phyloP scores from a whole-genome alignment of 2,329 filamentous ascomycete genomes.

The Didymella segeticola region DNA sequence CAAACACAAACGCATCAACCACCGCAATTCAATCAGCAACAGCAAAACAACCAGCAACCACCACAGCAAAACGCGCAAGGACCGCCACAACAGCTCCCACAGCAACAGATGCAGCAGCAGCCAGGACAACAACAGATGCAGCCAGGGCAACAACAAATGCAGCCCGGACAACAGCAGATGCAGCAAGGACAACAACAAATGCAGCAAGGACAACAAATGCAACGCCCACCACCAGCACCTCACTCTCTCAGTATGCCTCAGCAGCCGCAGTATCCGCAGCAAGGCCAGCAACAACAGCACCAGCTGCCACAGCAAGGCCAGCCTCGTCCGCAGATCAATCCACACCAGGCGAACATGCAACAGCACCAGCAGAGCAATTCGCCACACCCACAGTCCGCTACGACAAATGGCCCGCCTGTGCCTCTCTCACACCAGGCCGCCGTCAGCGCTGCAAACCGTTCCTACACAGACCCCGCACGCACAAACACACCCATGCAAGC shows the following conservation, averaged over 20 bases:
- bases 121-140: slow-evolving; percentile 28
- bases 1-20: slow-evolving; percentile 18
- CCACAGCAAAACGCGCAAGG: slow-evolving; percentile 28
- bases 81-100: slow-evolving; percentile 22
- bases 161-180: slow-evolving; percentile 21
- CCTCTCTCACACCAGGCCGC: slow-evolving; percentile 55
- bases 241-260: slow-evolving; percentile 39
- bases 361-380: slow-evolving; percentile 47
- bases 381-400: slow-evolving; percentile 47
- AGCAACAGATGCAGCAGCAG: slow-evolving; percentile 15
- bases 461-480: slow-evolving; percentile 46
- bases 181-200: slow-evolving; percentile 32
- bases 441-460: slow-evolving; percentile 50
- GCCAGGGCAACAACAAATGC: slow-evolving; percentile 19
- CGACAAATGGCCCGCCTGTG: slow-evolving; percentile 42
- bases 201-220: slow-evolving; percentile 29
- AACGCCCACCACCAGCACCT: slow-evolving; percentile 38
- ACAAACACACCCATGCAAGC: slow-evolving; percentile 45
- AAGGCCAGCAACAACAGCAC: slow-evolving; percentile 38
- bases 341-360: slow-evolving; percentile 42
- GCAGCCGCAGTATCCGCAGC: slow-evolving; percentile 33
- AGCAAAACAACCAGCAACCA: slow-evolving; percentile 30
- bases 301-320: slow-evolving; percentile 39
- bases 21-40: slow-evolving; percentile 41
- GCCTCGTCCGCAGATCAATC: slow-evolving; percentile 46